These are phyloP conservation scores for Rosa multiflora DNA, from an alignment of 306 rosid genomes.

Conservation along the genomic window DNA sequence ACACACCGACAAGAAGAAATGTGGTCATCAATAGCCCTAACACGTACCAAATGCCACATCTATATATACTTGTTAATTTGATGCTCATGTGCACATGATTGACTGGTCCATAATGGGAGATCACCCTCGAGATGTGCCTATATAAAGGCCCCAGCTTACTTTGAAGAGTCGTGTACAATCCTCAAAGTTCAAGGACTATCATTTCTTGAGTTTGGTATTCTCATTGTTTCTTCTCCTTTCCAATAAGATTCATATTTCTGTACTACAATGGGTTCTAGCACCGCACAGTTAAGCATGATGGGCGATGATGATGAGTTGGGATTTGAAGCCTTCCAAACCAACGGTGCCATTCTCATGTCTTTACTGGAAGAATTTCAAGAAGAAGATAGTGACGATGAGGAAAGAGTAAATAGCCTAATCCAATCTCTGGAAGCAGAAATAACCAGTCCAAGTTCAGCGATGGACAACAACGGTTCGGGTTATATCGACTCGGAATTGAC, in stretches of 20 bases:
- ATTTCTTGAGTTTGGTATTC: not conserved
- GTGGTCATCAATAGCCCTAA: not conserved
- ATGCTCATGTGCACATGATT: slow-evolving; percentile 5
- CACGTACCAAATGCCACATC: not conserved
- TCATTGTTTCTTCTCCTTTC: not conserved
- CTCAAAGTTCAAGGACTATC: not conserved
- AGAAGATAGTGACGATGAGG: slow-evolving; percentile 39
- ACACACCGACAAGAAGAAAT: not conserved
- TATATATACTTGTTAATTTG: not conserved
- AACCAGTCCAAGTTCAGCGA: slow-evolving; percentile 2
- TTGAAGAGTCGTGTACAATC: not conserved
- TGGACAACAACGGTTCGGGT: not conserved
- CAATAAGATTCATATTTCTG: not conserved
- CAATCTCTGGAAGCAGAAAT: slow-evolving; percentile 58
- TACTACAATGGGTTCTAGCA: not conserved
- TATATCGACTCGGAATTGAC: not conserved
- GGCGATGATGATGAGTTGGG: slow-evolving; percentile 17
- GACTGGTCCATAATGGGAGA: not conserved
- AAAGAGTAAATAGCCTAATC: slow-evolving; percentile 46
- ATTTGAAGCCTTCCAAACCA: slow-evolving; percentile 32
- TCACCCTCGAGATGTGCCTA: not conserved
- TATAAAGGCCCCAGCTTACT: not conserved
- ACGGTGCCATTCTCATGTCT: slow-evolving; percentile 38
- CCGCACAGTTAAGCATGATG: slow-evolving; percentile 7
- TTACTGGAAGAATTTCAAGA: slow-evolving; percentile 45